Conservation (phyloP, 768 basidiomycete genomes). For the Leccinum fibrillosum region DNA sequence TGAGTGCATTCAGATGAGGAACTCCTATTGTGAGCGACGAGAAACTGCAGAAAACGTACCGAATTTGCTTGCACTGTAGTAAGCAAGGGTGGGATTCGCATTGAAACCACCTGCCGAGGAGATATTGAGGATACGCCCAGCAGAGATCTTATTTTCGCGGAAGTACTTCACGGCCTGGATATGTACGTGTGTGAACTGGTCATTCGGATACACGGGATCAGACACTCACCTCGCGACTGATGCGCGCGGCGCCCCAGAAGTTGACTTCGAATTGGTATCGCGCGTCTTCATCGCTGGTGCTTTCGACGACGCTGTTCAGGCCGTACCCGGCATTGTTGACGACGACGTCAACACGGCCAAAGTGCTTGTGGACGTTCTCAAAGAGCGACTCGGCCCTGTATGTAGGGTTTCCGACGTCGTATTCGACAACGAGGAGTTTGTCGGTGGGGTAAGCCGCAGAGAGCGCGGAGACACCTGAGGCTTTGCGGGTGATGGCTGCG, state of each 20-base stretch:
- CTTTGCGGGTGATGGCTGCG: slow-evolving; percentile 28
- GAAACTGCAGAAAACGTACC: slow-evolving; percentile 4
- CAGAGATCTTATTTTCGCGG: slow-evolving; percentile 25
- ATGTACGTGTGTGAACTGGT: background rate
- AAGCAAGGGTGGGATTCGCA: slow-evolving; percentile 14
- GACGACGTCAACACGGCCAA: slow-evolving; percentile 33
- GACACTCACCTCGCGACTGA: slow-evolving; percentile 22
- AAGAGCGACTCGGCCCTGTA: slow-evolving; percentile 21
- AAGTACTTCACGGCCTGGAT: slow-evolving; percentile 28
- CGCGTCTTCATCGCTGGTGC: slow-evolving; percentile 22
- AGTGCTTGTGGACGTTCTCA: slow-evolving; percentile 16
- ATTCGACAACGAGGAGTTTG: slow-evolving; percentile 26
- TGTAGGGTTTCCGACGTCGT: slow-evolving; percentile 28
- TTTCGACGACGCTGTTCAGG: slow-evolving; percentile 26
- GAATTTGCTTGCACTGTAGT: slow-evolving; percentile 23
- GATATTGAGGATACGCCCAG: slow-evolving; percentile 23
- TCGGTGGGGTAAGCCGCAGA: slow-evolving; percentile 10
- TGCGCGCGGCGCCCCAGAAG: slow-evolving; percentile 30
- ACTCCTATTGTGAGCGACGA: too few species aligned
- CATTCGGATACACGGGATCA: background rate
- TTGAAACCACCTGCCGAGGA: slow-evolving; percentile 20
- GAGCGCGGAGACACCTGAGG: slow-evolving; percentile 18
- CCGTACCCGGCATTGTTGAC: slow-evolving; percentile 33
- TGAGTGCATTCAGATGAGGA: background rate
- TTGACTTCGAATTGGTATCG: slow-evolving; percentile 31